These are phyloP conservation scores for Exophiala calicioides DNA, from an alignment of 2,329 filamentous ascomycete species.

Conservation along the genomic window DNA sequence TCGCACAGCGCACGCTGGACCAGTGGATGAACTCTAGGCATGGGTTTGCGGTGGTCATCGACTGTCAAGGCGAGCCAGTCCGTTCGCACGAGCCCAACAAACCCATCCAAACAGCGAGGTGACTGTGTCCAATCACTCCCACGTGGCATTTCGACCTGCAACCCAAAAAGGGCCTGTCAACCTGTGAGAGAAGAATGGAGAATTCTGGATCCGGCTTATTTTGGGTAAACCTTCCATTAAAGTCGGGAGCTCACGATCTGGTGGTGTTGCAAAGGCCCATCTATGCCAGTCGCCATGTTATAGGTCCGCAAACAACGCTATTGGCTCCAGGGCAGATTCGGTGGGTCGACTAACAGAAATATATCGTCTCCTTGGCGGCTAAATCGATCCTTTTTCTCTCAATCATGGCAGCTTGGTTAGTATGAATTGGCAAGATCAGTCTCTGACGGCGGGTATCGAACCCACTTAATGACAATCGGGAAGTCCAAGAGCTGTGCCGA, in stretches of 20 bases:
- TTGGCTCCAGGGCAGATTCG: neutral
- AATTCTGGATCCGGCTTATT: neutral
- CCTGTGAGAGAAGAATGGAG: neutral
- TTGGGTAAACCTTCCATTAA: conserved; percentile 7
- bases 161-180: neutral
- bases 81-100: conserved; percentile 14
- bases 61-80: conserved; percentile 8
- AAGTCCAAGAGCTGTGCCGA: conserved; percentile 10
- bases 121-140: conserved; percentile 7
- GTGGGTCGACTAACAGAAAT: neutral
- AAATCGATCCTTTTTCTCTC: no score
- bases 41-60: neutral
- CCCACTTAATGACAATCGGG: neutral
- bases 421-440: no score
- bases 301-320: conserved; percentile 9
- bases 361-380: no score
- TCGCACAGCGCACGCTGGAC: conserved; percentile 14
- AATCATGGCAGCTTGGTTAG: no score
- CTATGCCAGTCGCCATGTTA: conserved; percentile 8
- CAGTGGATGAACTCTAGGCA: conserved; percentile 2
- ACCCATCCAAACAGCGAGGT: conserved; percentile 9
- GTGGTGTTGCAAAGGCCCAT: conserved; percentile 9
- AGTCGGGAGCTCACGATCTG: conserved; percentile 5
- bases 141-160: conserved; percentile 2
- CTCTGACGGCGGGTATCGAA: no score